Evolutionary conservation across 176 grass and related monocot species (phyloP), one percentile per base, ranked within the genome.

Genomic region (Raddia guianensis): DNA sequence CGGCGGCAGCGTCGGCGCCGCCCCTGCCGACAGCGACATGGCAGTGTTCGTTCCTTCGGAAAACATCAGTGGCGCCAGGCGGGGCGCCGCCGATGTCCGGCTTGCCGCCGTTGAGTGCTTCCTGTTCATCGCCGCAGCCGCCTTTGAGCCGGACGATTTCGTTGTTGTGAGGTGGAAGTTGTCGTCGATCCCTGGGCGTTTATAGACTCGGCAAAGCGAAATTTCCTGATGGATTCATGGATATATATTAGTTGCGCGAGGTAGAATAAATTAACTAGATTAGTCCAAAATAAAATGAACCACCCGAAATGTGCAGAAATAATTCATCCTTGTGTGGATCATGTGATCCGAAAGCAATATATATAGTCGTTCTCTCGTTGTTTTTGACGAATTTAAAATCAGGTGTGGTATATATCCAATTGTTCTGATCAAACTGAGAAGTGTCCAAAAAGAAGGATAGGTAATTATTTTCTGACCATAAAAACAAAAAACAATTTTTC

Each of bases 171-270:
- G 85, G 69, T 90, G 91, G 49, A 84, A 87, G 75, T 92, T 91
- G 43, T 94, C 89, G 21, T 92, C 94, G 15, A 94, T 87, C 27
- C 94, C 94, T 11, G 94, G 68, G 14, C 94, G 86, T 80, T 97
- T 97, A 43, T 97, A 97, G 63, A 97, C 94, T 19, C 92, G 91
- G 54, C 94, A 97, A 3, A 97, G 89, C 1, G 94, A 97, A 75
- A 97, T 97, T 83, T 97, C 94, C 49, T 78, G 56, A 58, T 67
- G 6, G 63, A 64, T 64, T 37, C 18, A 57, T 7, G 2, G 35
- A 45, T 11, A 45, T 58, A 45, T 11, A 45, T 58, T 32, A 18
- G 6, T 66, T 53, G 33, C 27, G 52, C 32, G 69, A 72, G 69
- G 27, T 71, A 19, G 11, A 48, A 66, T 46, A 56, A 40, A 66